phyloP scores from a whole-genome alignment of 331 rosid genomes.

The Pyracantha coccinea region DNA sequence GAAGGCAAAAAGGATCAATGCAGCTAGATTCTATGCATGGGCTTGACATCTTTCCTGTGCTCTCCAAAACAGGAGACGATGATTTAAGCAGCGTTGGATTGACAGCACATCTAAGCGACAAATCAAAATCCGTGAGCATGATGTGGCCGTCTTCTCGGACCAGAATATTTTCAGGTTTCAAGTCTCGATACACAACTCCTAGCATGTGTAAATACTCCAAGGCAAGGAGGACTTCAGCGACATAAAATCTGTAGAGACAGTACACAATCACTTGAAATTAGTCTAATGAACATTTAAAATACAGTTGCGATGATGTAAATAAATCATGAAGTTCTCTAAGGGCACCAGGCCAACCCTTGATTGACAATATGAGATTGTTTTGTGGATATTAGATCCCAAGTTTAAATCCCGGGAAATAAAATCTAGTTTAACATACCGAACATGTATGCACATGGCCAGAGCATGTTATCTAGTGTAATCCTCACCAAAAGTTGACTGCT shows the following conservation, averaged over 20 bases:
- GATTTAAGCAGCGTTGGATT: slow-evolving; percentile 66
- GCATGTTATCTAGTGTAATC: neutral
- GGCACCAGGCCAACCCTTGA: neutral
- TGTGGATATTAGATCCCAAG: neutral
- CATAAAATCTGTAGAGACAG: slow-evolving; percentile 63
- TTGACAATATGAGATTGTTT: neutral
- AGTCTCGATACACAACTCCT: slow-evolving; percentile 92
- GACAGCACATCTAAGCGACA: slow-evolving; percentile 85
- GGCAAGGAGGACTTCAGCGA: slow-evolving; percentile 90
- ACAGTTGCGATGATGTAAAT: neutral
- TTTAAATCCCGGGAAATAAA: neutral
- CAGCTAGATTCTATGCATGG: slow-evolving; percentile 80
- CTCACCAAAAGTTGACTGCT: neutral
- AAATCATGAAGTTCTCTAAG: neutral
- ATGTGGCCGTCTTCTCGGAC: slow-evolving; percentile 98
- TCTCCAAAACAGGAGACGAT: slow-evolving; percentile 49
- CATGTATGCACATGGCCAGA: neutral
- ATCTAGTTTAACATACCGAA: neutral
- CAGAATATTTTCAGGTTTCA: slow-evolving; percentile 89
- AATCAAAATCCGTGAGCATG: slow-evolving; percentile 93
- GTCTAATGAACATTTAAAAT: slow-evolving; percentile 3
- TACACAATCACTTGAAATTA: neutral
- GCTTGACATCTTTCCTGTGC: slow-evolving; percentile 47
- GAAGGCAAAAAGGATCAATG: slow-evolving; percentile 94
- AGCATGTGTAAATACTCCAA: slow-evolving; percentile 95